Percentiles rank a stretch among this genome's conserved stretches.
Evolutionary conservation across 768 basidiomycete species (phyloP).

Genomic region (Hebeloma cylindrosporum): DNA sequence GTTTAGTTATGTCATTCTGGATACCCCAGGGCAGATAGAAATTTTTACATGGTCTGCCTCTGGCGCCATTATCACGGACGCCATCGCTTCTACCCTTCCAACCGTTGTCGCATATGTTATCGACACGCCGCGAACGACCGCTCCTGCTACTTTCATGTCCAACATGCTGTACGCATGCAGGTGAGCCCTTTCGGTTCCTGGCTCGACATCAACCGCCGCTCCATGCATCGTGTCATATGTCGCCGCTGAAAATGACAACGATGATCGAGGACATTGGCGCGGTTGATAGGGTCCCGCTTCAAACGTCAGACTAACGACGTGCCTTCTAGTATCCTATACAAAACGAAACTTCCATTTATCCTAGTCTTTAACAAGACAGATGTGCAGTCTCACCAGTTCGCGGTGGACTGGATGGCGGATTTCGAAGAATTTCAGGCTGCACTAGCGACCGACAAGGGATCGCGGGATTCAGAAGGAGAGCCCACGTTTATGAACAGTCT

Average conservation of each 20-base stretch:
- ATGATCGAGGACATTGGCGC: no score
- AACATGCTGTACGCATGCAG: slow-evolving; percentile 99
- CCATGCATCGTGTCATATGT: neutral
- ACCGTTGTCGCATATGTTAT: slow-evolving; percentile 96
- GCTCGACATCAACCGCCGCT: neutral
- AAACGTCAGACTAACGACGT: neutral
- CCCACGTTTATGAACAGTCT: slow-evolving; percentile 97
- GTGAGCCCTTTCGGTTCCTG: slow-evolving; percentile 41
- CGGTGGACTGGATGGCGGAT: slow-evolving; percentile 97
- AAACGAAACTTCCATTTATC: slow-evolving; percentile 95
- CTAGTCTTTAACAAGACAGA: slow-evolving; percentile 99
- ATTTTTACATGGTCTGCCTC: slow-evolving; percentile 99
- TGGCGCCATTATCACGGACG: slow-evolving; percentile 97
- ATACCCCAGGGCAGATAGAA: slow-evolving; percentile 99
- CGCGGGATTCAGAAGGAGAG: slow-evolving; percentile 79
- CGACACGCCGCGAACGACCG: slow-evolving; percentile 92
- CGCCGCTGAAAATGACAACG: no score
- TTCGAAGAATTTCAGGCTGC: slow-evolving; percentile 95
- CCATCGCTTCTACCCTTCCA: slow-evolving; percentile 89
- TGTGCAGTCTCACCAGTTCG: slow-evolving; percentile 86
- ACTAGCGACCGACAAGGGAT: slow-evolving; percentile 66
- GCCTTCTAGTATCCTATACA: slow-evolving; percentile 82
- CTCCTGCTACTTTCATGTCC: slow-evolving; percentile 98
- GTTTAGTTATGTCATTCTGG: slow-evolving; percentile 87
- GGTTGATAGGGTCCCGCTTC: no score